Conservation (phyloP, 2,329 filamentous ascomycete species). For the Fusarium redolens region DNA sequence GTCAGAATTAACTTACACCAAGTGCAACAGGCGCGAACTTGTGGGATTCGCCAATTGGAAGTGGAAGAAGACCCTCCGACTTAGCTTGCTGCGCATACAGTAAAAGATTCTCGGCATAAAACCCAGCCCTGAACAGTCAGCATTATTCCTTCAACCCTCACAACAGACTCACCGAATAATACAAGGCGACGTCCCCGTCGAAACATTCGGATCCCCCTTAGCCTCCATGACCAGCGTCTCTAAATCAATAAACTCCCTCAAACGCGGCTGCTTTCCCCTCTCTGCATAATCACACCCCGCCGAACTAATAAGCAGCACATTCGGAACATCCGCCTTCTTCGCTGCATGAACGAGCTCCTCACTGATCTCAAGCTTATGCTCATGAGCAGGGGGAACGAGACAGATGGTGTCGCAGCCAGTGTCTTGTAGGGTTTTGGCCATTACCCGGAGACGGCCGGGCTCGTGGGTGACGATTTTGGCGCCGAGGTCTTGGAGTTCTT, state of each 20-base stretch:
- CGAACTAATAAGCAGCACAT: slow-evolving; percentile 22
- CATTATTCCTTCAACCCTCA: fast-evolving
- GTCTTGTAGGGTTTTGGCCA: slow-evolving; percentile 7
- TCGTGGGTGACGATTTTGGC: slow-evolving; percentile 12
- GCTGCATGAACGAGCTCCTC: slow-evolving; percentile 13
- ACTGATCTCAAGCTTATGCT: slow-evolving; percentile 14
- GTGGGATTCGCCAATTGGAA: slow-evolving; percentile 13
- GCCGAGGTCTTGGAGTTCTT: slow-evolving; percentile 9
- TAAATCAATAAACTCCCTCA: slow-evolving; percentile 64
- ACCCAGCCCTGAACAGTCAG: not conserved
- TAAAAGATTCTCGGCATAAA: slow-evolving; percentile 19
- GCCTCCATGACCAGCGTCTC: slow-evolving; percentile 55
- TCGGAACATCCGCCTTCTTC: slow-evolving; percentile 15
- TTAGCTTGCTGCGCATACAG: slow-evolving; percentile 13
- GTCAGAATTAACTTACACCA: not conserved
- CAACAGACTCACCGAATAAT: not conserved
- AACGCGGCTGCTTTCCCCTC: slow-evolving; percentile 57
- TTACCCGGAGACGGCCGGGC: slow-evolving; percentile 9
- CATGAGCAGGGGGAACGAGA: slow-evolving; percentile 10
- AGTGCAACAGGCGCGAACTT: slow-evolving; percentile 25
- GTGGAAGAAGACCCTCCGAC: slow-evolving; percentile 2
- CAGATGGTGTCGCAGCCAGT: slow-evolving; percentile 11
- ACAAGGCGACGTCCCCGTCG: slow-evolving; percentile 8
- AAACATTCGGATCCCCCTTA: slow-evolving; percentile 52
- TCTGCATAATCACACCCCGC: slow-evolving; percentile 54